Base-by-base conservation (phyloP, 2,329 filamentous ascomycete species). In the Ophiostoma sp. region DNA sequence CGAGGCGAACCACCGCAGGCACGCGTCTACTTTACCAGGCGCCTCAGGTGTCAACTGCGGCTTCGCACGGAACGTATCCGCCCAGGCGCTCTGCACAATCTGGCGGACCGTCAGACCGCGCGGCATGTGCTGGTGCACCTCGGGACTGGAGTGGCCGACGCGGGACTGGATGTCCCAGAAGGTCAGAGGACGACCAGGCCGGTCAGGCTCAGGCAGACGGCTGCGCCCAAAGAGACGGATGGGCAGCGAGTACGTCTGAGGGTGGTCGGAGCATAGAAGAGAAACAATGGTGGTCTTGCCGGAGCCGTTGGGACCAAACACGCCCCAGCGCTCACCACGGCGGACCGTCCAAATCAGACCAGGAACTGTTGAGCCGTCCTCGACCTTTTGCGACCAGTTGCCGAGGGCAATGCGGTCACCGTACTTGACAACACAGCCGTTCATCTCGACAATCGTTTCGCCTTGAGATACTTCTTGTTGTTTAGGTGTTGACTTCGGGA, bases 281-380 rank as follows among this genome's bases (percentile, higher is more conserved):
- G 94, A 96, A 36, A 98, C 88, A 52, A 99, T 87, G 0, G 96
- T 99, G 0, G 96, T 99, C 84, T 99, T 99, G 22, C 96, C 96
- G 0, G 94, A 97, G 15, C 92, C 96, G 78, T 99, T 98, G 42
- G 95, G 92, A 0, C 96, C 96, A 79, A 99, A 96, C 22, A 98
- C 88, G 2, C 93, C 95, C 92, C 94, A 97, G 75, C 95, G 90
- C 80, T 98, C 90, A 31, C 95, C 95, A 70, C 92, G 89, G 52
- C 90, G 89, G 31, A 98, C 91, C 0, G 88, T 93, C 94, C 96
- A 98, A 79, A 91, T 87, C 6, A 98, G 84, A 0, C 95, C 95
- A 1, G 87, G 81, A 74, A 84, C 83, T 22, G 82, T 76, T 64
- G 84, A 77, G 0, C 87, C 87, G 3, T 87, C 87, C 1, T 87